Evolutionary conservation across 2,329 filamentous ascomycete genomes (phyloP).

Genomic region (Lizonia empirigonia): DNA sequence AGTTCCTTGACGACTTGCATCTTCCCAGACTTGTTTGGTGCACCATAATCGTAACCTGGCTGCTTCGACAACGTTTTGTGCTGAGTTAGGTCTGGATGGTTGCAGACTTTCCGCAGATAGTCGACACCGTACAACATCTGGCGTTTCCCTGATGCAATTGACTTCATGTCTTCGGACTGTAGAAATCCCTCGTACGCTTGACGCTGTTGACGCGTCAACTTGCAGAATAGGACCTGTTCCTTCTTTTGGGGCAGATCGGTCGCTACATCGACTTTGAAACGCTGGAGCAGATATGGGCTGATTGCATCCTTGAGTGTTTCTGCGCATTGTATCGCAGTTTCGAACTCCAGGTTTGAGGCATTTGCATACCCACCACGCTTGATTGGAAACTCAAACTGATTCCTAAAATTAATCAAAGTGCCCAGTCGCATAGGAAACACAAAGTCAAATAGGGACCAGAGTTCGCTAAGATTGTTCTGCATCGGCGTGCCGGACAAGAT

Average conservation of each 20-base stretch:
- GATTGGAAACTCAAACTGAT: constrained; percentile 93
- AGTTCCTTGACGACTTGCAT: constrained; percentile 93
- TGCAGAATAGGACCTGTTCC: constrained; percentile 95
- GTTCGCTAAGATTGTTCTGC: constrained; percentile 92
- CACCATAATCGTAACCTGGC: constrained; percentile 76
- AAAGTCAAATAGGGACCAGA: constrained; percentile 98
- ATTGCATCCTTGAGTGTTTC: constrained; percentile 93
- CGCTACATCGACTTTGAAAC: constrained; percentile 92
- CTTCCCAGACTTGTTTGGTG: constrained; percentile 81
- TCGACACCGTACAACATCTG: constrained; percentile 91
- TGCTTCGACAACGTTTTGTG: constrained; percentile 65
- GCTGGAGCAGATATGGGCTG: constrained; percentile 88
- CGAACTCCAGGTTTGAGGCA: constrained; percentile 89
- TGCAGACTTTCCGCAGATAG: constrained; percentile 93
- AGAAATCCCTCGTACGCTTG: constrained; percentile 82
- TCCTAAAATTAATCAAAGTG: constrained; percentile 86
- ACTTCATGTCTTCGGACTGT: constrained; percentile 80
- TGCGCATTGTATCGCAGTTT: constrained; percentile 92
- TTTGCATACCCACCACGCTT: constrained; percentile 92
- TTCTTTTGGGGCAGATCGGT: constrained; percentile 93
- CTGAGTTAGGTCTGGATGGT: constrained; percentile 88
- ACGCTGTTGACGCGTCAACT: constrained; percentile 79
- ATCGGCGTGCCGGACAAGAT: constrained; percentile 97
- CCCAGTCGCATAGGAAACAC: constrained; percentile 95
- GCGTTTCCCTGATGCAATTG: constrained; percentile 74